A percentile compares a stretch with the other conserved stretches of the same genome.
These are phyloP conservation scores for Beauveria sp. DNA, from an alignment of 2,329 filamentous ascomycete genomes.

Conservation along the genomic window DNA sequence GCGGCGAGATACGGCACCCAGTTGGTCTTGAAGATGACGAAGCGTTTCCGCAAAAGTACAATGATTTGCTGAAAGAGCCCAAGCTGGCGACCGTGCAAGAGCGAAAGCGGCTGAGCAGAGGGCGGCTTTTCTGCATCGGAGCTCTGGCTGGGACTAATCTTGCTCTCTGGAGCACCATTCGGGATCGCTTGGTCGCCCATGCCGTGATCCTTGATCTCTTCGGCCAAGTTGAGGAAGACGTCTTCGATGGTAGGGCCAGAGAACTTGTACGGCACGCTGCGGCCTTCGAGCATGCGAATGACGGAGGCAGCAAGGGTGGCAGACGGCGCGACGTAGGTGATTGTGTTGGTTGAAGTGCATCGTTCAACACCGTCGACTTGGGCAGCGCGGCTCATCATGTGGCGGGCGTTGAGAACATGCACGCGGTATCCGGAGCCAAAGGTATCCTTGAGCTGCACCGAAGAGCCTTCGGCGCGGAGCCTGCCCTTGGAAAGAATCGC, in stretches of 20 bases:
- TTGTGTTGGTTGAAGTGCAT: conserved; percentile 55
- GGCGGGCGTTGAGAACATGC: conserved; percentile 18
- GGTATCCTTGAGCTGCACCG: conserved; percentile 59
- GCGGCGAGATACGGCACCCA: conserved; percentile 64
- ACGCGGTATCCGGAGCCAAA: conserved; percentile 41
- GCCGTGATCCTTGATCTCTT: conserved; percentile 27
- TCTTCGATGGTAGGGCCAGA: conserved; percentile 65
- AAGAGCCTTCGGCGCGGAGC: conserved; percentile 59
- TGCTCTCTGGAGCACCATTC: not conserved
- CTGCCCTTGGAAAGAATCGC: conserved; percentile 61
- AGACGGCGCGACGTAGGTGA: conserved; percentile 59
- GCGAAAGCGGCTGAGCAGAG: conserved; percentile 18
- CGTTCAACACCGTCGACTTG: conserved; percentile 45
- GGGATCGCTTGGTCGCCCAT: not conserved
- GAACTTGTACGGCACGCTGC: conserved; percentile 58
- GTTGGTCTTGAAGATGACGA: conserved; percentile 47
- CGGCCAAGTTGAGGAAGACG: conserved; percentile 60
- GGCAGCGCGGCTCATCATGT: conserved; percentile 32
- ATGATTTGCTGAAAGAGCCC: conserved; percentile 51
- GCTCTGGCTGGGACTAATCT: not conserved
- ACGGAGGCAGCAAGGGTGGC: conserved; percentile 62
- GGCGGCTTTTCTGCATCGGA: not conserved
- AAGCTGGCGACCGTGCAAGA: conserved; percentile 50
- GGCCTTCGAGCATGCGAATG: conserved; percentile 56
- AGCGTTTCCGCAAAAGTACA: conserved; percentile 57